Conservation (phyloP, 345 rosid genomes). For the Populus euphratica region DNA sequence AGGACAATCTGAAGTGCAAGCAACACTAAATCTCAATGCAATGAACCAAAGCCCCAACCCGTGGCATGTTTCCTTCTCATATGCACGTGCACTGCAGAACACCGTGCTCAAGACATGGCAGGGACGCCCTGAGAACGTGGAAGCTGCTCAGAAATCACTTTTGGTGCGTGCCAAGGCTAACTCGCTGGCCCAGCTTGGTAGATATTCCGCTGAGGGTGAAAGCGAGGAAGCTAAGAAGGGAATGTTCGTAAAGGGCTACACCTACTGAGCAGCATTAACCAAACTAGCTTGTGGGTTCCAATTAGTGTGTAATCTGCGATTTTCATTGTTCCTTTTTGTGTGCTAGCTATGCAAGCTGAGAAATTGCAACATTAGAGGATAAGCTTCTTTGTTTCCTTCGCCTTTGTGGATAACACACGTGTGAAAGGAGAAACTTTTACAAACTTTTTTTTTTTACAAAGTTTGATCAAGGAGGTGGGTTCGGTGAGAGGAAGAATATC, state of each 20-base stretch:
- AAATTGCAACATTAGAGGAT: no score
- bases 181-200: slow-evolving; percentile 93
- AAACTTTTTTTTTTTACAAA: no score
- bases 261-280: slow-evolving; percentile 47
- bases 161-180: slow-evolving; percentile 94
- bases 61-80: slow-evolving; percentile 98
- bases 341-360: background rate
- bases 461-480: no score
- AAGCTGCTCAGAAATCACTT: slow-evolving; percentile 79
- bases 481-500: no score
- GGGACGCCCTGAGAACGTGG: slow-evolving; percentile 73
- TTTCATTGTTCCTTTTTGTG: background rate
- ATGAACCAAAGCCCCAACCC: slow-evolving; percentile 99
- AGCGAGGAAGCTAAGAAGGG: slow-evolving; percentile 91
- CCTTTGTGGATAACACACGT: no score
- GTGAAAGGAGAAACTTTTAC: no score
- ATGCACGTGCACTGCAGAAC: slow-evolving; percentile 95
- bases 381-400: no score
- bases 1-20: slow-evolving; percentile 95
- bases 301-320: background rate
- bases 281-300: background rate
- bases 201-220: slow-evolving; percentile 78
- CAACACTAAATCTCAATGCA: slow-evolving; percentile 85
- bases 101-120: slow-evolving; percentile 95
- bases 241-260: slow-evolving; percentile 96